phyloP scores from a whole-genome alignment of 768 basidiomycete species.

The Suillus subaureus region DNA sequence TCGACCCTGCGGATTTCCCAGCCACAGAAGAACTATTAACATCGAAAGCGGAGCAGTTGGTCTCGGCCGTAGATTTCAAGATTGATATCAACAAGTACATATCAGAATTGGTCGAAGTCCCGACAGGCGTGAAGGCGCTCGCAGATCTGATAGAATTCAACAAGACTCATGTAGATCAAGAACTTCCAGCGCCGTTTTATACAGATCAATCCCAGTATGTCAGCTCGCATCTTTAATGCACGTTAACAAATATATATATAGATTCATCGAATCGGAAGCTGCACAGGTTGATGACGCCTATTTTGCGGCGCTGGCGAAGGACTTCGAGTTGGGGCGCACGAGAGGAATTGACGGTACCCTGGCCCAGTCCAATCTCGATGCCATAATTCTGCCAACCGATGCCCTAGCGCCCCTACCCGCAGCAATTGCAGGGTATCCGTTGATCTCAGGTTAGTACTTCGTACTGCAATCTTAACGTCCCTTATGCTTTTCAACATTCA shows the following conservation, averaged over 20 bases:
- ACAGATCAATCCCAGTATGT: constrained; percentile 23
- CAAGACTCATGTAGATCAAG: constrained; percentile 46
- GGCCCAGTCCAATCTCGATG: not conserved
- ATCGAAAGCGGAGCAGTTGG: constrained; percentile 52
- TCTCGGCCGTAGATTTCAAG: constrained; percentile 57
- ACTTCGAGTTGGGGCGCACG: not conserved
- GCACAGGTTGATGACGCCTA: not conserved
- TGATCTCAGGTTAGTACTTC: not conserved
- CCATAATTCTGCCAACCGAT: not conserved
- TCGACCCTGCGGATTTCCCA: constrained; percentile 63
- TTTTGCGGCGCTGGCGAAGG: not conserved
- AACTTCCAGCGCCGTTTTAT: constrained; percentile 35
- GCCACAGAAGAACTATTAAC: constrained; percentile 40
- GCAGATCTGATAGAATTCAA: constrained; percentile 60
- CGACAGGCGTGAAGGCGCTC: constrained; percentile 57
- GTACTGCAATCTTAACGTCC: not conserved
- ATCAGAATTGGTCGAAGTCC: constrained; percentile 45
- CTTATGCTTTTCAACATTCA: not conserved
- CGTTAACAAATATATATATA: not conserved
- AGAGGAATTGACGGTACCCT: not conserved
- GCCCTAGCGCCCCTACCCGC: not conserved
- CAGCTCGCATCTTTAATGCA: not conserved
- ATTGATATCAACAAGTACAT: constrained; percentile 45
- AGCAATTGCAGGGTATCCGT: not conserved
- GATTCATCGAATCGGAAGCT: not conserved